Base-by-base conservation (phyloP, 345 rosid species). In the Pugionium dolabratum region DNA sequence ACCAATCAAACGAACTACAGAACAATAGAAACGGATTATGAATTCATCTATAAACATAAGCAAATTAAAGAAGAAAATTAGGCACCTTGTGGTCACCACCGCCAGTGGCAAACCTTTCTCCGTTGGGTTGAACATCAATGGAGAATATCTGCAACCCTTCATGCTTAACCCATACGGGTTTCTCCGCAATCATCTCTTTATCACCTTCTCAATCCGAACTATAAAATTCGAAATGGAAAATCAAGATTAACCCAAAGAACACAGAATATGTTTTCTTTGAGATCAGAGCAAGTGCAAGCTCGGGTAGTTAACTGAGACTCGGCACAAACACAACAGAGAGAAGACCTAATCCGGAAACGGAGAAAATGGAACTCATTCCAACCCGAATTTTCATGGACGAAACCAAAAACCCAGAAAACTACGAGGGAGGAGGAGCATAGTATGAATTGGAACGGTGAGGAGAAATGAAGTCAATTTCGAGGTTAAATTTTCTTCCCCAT, bases 171-270 rank as follows among this genome's bases (percentile, higher is more conserved):
- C 99, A 95, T 74, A 64, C 57, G 54, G 97, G 97, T 69, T 91
- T 95, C 87, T 95, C 99, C 40, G 95, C 95, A 73, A 91, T 91
- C 99, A 91, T 95, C n/a, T n/a, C n/a, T n/a, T n/a, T n/a, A n/a
- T n/a, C n/a, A n/a, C n/a, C n/a, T n/a, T n/a, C 79, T 11, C 31
- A 46, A 47, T 67, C 11, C 59, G 2, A 59, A 60, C 61, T 51
- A n/a, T n/a, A n/a, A n/a, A 58, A 51, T 1, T 36, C 48, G 18
- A 29, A 70, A 27, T 2, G 7, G 41, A 41, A 45, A 28, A 55
- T 5, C 54, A 36, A 27, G 3, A 28, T 2, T 27, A 5, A 25
- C 9, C 50, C 29, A 45, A 9, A 42, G 18, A 9, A n/a, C n/a
- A 10, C 11, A 42, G 46, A 42, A 42, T 42, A 5, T 42, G 46